A percentile compares a stretch with the other conserved stretches of the same genome.
These are phyloP conservation scores for Radiomyces spectabilis DNA, from an alignment of 192 early-diverging fungal genomes.

Conservation along the genomic window DNA sequence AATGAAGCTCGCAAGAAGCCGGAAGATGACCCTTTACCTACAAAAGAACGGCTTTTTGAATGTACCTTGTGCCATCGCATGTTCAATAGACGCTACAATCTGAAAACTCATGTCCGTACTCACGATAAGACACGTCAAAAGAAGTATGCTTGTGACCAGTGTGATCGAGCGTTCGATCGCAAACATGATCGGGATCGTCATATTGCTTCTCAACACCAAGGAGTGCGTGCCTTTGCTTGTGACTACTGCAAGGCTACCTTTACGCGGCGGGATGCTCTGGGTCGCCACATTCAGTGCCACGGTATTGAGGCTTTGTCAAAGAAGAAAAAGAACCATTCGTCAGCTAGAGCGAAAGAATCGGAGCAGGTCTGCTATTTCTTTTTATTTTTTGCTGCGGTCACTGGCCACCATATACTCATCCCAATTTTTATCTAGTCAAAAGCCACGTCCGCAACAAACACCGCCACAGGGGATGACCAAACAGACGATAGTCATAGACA, in stretches of 20 bases:
- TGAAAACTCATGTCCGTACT: slow-evolving; percentile 67
- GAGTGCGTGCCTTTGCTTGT: slow-evolving; percentile 54
- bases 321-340: too few relatives aligned
- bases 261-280: slow-evolving; percentile 60
- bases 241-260: slow-evolving; percentile 45
- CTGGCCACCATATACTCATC: too few relatives aligned
- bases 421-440: too few relatives aligned
- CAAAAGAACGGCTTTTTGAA: slow-evolving; percentile 30
- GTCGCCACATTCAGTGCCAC: slow-evolving; percentile 40
- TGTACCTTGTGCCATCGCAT: slow-evolving; percentile 55
- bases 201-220: slow-evolving; percentile 52
- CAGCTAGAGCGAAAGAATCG: too few relatives aligned
- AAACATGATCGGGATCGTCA: slow-evolving; percentile 76
- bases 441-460: too few relatives aligned
- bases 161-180: slow-evolving; percentile 63
- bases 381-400: too few relatives aligned
- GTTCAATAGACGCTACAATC: slow-evolving; percentile 78
- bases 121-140: slow-evolving; percentile 55
- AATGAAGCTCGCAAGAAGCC: too few relatives aligned
- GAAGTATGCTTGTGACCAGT: slow-evolving; percentile 51
- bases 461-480: too few relatives aligned
- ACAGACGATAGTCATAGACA: too few relatives aligned
- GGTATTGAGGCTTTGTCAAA: too few relatives aligned
- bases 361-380: too few relatives aligned
- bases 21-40: too few relatives aligned